Percentiles rank a stretch among this genome's conserved stretches.
These are phyloP conservation scores for Xylaria multiplex DNA, from an alignment of 2,329 filamentous ascomycete species.

Conservation along the genomic window DNA sequence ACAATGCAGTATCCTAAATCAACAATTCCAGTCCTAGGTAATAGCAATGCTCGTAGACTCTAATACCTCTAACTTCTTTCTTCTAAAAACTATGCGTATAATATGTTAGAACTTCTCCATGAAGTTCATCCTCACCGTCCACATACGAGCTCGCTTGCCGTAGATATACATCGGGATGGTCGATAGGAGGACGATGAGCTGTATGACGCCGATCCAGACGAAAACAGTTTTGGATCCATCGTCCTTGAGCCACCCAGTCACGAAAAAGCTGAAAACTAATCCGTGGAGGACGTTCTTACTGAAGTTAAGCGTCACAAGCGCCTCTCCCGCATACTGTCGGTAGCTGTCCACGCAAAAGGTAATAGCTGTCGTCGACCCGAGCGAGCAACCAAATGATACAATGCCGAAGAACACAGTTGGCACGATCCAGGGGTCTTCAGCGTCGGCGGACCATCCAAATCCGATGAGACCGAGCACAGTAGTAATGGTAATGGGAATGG, in stretches of 20 bases:
- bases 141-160: conserved; percentile 91
- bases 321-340: conserved; percentile 91
- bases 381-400: conserved; percentile 89
- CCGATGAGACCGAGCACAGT: conserved; percentile 91
- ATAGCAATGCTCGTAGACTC: neutral
- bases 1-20: conserved; percentile 9
- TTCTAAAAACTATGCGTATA: neutral
- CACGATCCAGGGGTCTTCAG: conserved; percentile 83
- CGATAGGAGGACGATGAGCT: conserved; percentile 76
- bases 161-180: conserved; percentile 95
- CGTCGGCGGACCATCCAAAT: conserved; percentile 90
- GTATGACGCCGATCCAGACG: conserved; percentile 84
- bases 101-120: conserved; percentile 75
- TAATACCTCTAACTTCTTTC: neutral
- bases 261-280: conserved; percentile 87
- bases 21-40: neutral
- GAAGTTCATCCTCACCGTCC: conserved; percentile 86
- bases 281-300: conserved; percentile 95
- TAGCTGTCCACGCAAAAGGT: conserved; percentile 96
- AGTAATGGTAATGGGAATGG: conserved; percentile 77
- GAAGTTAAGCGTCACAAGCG: conserved; percentile 93
- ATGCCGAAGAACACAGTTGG: conserved; percentile 94
- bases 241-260: conserved; percentile 81
- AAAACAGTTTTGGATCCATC: conserved; percentile 83
- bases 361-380: conserved; percentile 90